Evolutionary conservation across 2,329 filamentous ascomycete genomes (phyloP).

Genomic region (Pleurostoma richardsiae): DNA sequence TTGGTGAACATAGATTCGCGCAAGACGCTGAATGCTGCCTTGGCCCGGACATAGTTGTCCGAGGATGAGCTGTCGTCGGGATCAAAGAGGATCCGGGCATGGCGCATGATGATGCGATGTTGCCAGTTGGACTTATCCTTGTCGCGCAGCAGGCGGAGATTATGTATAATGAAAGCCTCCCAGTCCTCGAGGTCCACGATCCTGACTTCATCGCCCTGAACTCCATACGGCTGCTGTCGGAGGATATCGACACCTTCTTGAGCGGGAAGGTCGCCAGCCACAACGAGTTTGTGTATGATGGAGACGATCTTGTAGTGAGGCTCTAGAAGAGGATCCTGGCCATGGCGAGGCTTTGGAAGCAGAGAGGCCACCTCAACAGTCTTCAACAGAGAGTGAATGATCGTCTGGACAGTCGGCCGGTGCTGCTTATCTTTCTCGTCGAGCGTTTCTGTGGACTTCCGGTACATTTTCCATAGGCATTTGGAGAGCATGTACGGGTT

Average conservation of each 20-base stretch:
- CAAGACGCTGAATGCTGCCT: constrained; percentile 76
- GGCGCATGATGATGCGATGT: constrained; percentile 80
- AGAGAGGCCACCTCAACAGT: constrained; percentile 44
- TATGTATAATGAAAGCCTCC: constrained; percentile 50
- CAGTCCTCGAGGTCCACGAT: constrained; percentile 55
- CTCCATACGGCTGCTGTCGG: constrained; percentile 49
- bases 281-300: constrained; percentile 75
- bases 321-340: constrained; percentile 74
- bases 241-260: constrained; percentile 47
- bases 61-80: constrained; percentile 24
- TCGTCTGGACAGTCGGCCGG: constrained; percentile 30
- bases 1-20: constrained; percentile 76
- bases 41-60: constrained; percentile 59
- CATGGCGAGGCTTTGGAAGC: constrained; percentile 50
- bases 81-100: constrained; percentile 52
- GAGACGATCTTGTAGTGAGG: constrained; percentile 90
- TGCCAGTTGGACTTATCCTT: constrained; percentile 96
- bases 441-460: constrained; percentile 37
- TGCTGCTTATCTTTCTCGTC: constrained; percentile 33
- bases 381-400: constrained; percentile 46
- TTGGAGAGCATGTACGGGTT: constrained; percentile 58
- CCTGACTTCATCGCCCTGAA: constrained; percentile 41
- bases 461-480: constrained; percentile 61
- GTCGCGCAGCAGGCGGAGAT: constrained; percentile 46
- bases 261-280: constrained; percentile 39